phyloP scores from a whole-genome alignment of 1,284 basidiomycete species.

The Wolfiporia cocos region DNA sequence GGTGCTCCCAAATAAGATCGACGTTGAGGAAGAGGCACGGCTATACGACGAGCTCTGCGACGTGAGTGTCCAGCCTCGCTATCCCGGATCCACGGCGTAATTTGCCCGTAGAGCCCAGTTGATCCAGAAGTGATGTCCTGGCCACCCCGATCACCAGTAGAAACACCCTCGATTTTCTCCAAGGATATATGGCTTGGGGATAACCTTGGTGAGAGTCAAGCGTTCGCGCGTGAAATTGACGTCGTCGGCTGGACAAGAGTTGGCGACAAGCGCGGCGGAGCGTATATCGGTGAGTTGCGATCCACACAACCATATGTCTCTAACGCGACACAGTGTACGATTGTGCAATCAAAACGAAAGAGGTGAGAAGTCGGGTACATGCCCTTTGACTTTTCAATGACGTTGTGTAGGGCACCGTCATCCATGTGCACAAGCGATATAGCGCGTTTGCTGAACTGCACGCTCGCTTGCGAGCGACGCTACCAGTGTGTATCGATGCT shows the following conservation, averaged over 20 bases:
- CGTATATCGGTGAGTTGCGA: constrained; percentile 47
- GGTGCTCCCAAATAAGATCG: constrained; percentile 31
- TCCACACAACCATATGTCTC: background rate
- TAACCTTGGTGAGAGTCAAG: constrained; percentile 41
- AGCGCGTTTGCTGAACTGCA: constrained; percentile 61
- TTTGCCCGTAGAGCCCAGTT: constrained; percentile 7
- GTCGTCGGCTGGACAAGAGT: constrained; percentile 67
- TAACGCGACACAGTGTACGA: constrained; percentile 44
- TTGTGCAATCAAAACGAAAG: constrained; percentile 56
- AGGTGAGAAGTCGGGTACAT: constrained; percentile 26
- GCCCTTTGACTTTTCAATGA: background rate
- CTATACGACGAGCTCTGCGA: constrained; percentile 43
- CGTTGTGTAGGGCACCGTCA: constrained; percentile 42
- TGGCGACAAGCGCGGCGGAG: constrained; percentile 52
- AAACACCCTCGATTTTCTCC: constrained; percentile 56
- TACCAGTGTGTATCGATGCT: constrained; percentile 37
- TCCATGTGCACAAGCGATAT: constrained; percentile 68
- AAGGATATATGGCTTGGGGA: constrained; percentile 58
- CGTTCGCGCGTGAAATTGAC: constrained; percentile 56
- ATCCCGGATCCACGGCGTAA: background rate
- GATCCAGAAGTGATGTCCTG: constrained; percentile 9
- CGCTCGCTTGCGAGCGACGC: constrained; percentile 38
- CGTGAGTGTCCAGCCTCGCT: constrained; percentile 18
- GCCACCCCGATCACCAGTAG: constrained; percentile 24
- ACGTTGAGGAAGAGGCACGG: constrained; percentile 40